Percentiles rank a stretch among this genome's conserved stretches.
Evolutionary conservation across 176 grass and related monocot genomes (phyloP).

Genomic region (Tillandsia leiboldiana): DNA sequence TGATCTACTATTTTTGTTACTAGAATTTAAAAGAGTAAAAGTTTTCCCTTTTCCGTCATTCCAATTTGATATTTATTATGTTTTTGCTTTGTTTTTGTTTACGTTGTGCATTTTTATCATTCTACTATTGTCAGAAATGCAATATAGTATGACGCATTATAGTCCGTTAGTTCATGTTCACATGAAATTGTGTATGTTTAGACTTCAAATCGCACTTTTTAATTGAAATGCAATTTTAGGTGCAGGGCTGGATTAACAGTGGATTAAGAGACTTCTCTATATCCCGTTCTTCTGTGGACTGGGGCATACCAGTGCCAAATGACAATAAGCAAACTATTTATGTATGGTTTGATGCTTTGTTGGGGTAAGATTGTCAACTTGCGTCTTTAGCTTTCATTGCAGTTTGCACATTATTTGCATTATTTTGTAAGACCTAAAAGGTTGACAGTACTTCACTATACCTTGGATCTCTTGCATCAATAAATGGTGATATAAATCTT

Average conservation of each 20-base stretch:
- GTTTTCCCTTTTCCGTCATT: constrained; percentile 2
- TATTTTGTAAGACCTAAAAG: too few species aligned
- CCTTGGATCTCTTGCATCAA: too few species aligned
- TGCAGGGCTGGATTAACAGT: constrained; percentile 94
- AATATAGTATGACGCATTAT: not conserved
- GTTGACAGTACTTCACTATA: too few species aligned
- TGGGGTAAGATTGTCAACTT: constrained; percentile 61
- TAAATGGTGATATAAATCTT: too few species aligned
- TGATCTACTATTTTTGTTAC: too few species aligned
- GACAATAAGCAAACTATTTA: constrained; percentile 92
- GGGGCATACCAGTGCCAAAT: constrained; percentile 97
- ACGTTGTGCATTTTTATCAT: too few species aligned
- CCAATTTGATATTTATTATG: constrained; percentile 1
- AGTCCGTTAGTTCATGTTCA: not conserved
- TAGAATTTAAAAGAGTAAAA: too few species aligned
- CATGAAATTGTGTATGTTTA: not conserved
- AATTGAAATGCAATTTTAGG: constrained; percentile 61
- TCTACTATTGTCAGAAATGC: not conserved
- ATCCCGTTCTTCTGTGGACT: constrained; percentile 84
- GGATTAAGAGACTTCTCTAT: constrained; percentile 96
- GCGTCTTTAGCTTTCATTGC: constrained; percentile 19
- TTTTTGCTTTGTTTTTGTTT: not conserved
- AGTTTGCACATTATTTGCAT: not conserved
- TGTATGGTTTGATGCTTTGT: constrained; percentile 95
- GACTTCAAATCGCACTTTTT: constrained; percentile 24